These are phyloP conservation scores for Brassica rapa DNA, from an alignment of 345 rosid species.

Conservation along the genomic window DNA sequence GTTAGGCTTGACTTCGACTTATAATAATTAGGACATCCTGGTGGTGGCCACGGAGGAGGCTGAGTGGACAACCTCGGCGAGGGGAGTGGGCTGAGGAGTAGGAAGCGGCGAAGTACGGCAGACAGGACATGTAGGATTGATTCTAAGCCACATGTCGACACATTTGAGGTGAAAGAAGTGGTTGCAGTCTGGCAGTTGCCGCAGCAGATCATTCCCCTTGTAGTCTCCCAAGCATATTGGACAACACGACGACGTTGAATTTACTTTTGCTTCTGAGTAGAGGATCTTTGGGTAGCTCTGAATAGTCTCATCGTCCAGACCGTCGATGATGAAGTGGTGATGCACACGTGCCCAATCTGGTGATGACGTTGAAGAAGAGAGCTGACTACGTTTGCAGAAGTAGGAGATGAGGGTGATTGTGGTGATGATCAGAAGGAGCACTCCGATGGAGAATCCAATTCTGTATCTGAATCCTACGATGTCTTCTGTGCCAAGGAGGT, in stretches of 20 bases:
- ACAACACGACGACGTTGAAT: slow-evolving; percentile 60
- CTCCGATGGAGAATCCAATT: slow-evolving; percentile 52
- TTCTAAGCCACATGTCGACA: slow-evolving; percentile 78
- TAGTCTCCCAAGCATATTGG: slow-evolving; percentile 86
- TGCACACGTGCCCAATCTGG: slow-evolving; percentile 16
- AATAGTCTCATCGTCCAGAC: slow-evolving; percentile 74
- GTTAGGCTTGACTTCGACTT: background rate
- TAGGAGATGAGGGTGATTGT: slow-evolving; percentile 56
- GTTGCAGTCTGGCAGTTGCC: slow-evolving; percentile 74
- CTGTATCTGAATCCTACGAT: slow-evolving; percentile 55
- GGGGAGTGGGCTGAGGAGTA: slow-evolving; percentile 71
- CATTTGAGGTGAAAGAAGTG: slow-evolving; percentile 78
- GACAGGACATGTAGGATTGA: slow-evolving; percentile 75
- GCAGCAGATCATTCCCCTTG: slow-evolving; percentile 51
- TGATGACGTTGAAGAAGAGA: slow-evolving; percentile 23
- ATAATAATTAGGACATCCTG: slow-evolving; percentile 44
- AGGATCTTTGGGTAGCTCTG: slow-evolving; percentile 70
- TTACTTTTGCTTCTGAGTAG: slow-evolving; percentile 62
- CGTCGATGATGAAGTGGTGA: slow-evolving; percentile 49
- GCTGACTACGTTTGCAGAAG: slow-evolving; percentile 46
- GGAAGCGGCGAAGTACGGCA: slow-evolving; percentile 85
- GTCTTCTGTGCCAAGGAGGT: slow-evolving; percentile 30
- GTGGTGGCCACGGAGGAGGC: slow-evolving; percentile 42
- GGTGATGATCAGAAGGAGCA: slow-evolving; percentile 50
- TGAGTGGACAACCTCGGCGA: slow-evolving; percentile 77